Base-by-base conservation (phyloP, 2,329 filamentous ascomycete genomes). In the Beauveria rudraprayagi region DNA sequence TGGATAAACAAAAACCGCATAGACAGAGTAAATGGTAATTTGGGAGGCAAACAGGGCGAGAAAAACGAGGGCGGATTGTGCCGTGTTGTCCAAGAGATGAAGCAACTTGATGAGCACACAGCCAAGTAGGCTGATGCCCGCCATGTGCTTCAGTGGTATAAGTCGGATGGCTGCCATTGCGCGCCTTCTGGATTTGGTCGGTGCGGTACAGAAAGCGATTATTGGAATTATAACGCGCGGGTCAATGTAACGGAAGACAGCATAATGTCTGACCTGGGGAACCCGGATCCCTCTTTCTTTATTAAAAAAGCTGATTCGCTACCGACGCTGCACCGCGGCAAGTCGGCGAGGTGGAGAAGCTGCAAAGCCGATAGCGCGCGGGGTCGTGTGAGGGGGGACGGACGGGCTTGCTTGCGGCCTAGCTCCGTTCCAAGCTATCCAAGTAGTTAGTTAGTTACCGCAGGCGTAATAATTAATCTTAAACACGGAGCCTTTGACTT, bases 1-100 rank as follows among this genome's bases (percentile, higher is more conserved):
- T 3, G 75, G 75, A 59, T 74, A 77, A n/a, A 78, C 52, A 59
- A 75, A 64, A 34, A 73, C 60, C 6, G 67, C 65, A 61, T 76
- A 77, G 6, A 65, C 30, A 28, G 72, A 70, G 59, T 71, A 37
- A 1, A 69, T 1, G 9, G 63, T 11, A 10, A 48, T n/a, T n/a
- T 63, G 61, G 2, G 37, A 52, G 9, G 34, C 30, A 24, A 63
- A 61, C 1, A 63, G 40, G 1, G 22, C 46, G 6, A 56, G 2
- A 10, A 63, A 63, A 14, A 63, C 41, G 8, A 53, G 10, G 41
- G 30, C 24, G 14, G 52, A 50, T 22, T 60, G 51, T 30, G 47
- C 22, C n/a, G n/a, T 50, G 14, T 44, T 59, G 44, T 56, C 40
- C 5, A 55, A 26, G 11, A 62, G 24, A 30, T 62, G 51, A 37